Conservation (phyloP, 148 eudicot genomes). For the Rheum nobile region DNA sequence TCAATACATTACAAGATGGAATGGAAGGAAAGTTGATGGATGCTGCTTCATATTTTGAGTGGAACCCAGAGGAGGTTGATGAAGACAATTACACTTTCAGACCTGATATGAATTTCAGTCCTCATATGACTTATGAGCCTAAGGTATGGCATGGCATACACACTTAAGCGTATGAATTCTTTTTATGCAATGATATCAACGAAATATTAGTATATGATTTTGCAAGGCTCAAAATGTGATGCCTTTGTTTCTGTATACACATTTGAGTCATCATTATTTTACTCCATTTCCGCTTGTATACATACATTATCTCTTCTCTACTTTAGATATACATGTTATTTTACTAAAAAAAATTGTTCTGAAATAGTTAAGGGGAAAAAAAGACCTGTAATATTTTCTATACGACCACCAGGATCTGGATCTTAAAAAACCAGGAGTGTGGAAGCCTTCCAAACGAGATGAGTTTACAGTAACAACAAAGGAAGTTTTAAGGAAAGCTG, state of each 20-base stretch:
- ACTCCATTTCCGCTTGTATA: too few species aligned
- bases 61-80: slow-evolving; percentile 30
- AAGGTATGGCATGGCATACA: slow-evolving; percentile 34
- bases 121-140: slow-evolving; percentile 42
- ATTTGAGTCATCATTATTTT: not conserved
- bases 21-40: slow-evolving; percentile 56
- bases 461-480: slow-evolving; percentile 74
- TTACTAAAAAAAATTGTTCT: not conserved
- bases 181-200: not conserved
- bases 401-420: slow-evolving; percentile 51
- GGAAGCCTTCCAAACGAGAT: slow-evolving; percentile 31
- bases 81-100: slow-evolving; percentile 53
- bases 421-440: slow-evolving; percentile 58
- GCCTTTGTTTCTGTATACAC: not conserved
- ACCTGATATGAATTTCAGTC: slow-evolving; percentile 40
- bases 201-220: not conserved
- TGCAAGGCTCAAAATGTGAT: not conserved
- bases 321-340: not conserved
- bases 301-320: not conserved
- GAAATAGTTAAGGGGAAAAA: not conserved
- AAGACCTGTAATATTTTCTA: not conserved
- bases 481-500: slow-evolving; percentile 76
- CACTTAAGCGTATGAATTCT: not conserved
- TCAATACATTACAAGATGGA: slow-evolving; percentile 46
- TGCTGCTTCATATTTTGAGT: slow-evolving; percentile 64